Evolutionary conservation across 176 grass and related monocot species (phyloP).

Genomic region (Otatea glauca): DNA sequence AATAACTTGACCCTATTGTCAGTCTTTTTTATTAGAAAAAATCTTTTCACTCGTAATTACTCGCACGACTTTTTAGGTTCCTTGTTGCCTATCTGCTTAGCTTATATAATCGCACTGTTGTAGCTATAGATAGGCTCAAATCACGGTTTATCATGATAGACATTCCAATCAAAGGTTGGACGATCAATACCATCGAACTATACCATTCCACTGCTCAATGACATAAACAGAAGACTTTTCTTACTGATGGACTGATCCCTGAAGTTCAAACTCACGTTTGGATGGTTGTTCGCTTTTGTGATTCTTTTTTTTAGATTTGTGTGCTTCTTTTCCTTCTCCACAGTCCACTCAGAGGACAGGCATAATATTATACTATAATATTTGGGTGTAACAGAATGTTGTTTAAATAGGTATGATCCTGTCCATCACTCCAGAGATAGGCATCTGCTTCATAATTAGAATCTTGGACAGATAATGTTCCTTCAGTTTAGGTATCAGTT

Average conservation of each 20-base stretch:
- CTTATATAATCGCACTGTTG: constrained; percentile 7
- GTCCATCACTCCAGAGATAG: background rate
- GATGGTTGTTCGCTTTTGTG: background rate
- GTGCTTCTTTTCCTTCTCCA: constrained; percentile 8
- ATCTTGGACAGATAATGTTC: background rate
- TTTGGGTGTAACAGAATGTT: background rate
- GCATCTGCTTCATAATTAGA: constrained; percentile 5
- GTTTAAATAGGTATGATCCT: background rate
- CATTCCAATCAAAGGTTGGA: constrained; percentile 11
- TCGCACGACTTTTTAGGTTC: background rate
- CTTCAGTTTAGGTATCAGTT: constrained; percentile 16
- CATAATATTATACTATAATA: no score
- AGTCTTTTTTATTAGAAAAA: constrained; percentile 1
- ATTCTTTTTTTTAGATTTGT: background rate
- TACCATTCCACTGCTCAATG: constrained; percentile 5
- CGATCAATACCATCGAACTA: background rate
- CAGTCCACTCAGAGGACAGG: background rate
- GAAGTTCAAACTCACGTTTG: constrained; percentile 11
- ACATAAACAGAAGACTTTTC: background rate
- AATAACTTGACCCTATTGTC: constrained; percentile 10
- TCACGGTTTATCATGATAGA: background rate
- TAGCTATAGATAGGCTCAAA: constrained; percentile 9
- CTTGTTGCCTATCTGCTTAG: background rate
- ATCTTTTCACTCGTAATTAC: background rate
- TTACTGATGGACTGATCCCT: constrained; percentile 15